Percentiles rank a stretch among this genome's conserved stretches.
phyloP scores from a whole-genome alignment of 371 early-diverging fungal species.

The Apophysomyces ossiformis region DNA sequence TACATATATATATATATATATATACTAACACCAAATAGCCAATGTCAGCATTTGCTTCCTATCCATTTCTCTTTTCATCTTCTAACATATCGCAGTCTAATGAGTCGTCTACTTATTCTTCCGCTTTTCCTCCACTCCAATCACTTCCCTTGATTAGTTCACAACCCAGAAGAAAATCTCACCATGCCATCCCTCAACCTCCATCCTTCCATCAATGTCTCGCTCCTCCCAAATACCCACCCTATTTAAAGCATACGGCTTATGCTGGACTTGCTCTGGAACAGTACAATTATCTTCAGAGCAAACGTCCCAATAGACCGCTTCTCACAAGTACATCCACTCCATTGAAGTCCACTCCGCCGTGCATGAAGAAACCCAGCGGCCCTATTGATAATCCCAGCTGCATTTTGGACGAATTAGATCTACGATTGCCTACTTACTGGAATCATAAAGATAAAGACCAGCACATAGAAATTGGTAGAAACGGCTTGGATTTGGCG shows the following conservation, averaged over 20 bases:
- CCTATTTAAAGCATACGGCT: constrained; percentile 41
- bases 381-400: background rate
- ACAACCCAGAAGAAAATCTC: constrained; percentile 12
- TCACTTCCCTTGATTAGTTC: constrained; percentile 12
- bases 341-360: constrained; percentile 11
- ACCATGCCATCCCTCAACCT: constrained; percentile 3
- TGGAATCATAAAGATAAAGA: constrained; percentile 73
- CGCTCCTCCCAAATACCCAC: constrained; percentile 39
- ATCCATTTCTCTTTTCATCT: constrained; percentile 12
- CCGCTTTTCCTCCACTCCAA: constrained; percentile 22
- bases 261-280: constrained; percentile 35
- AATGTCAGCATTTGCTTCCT: constrained; percentile 6
- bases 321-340: constrained; percentile 9
- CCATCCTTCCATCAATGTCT: constrained; percentile 22
- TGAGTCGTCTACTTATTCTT: constrained; percentile 17
- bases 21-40: too few species aligned
- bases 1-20: too few species aligned
- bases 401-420: constrained; percentile 24
- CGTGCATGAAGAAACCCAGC: constrained; percentile 13
- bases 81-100: constrained; percentile 12
- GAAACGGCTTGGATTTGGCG: constrained; percentile 56
- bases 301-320: constrained; percentile 20
- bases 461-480: constrained; percentile 55
- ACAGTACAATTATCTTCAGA: constrained; percentile 30
- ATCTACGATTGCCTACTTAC: constrained; percentile 56